Percentiles rank a stretch among this genome's conserved stretches.
Conservation (phyloP, 1,284 basidiomycete species). For the Neolentinus lepideus region DNA sequence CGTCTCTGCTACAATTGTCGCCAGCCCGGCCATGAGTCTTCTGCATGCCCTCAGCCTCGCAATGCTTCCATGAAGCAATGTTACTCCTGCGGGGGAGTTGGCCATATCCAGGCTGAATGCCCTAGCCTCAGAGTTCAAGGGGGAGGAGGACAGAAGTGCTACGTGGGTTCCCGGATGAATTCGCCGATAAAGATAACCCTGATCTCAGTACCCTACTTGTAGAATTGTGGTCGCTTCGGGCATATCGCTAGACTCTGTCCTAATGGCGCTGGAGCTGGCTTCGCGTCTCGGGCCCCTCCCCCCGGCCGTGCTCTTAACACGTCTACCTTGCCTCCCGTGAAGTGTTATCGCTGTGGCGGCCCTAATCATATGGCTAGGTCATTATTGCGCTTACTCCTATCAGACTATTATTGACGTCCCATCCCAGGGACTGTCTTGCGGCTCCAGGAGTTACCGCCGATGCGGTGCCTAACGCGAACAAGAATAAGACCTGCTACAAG, state of each 20-base stretch:
- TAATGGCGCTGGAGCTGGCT: conserved; percentile 39
- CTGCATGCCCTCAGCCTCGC: conserved; percentile 79
- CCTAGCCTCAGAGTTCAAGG: conserved; percentile 69
- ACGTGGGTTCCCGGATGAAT: conserved; percentile 41
- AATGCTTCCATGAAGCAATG: conserved; percentile 73
- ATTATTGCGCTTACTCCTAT: not conserved
- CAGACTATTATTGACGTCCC: conserved; percentile 4
- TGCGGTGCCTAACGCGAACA: conserved; percentile 40
- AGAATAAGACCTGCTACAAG: conserved; percentile 78
- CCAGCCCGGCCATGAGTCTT: conserved; percentile 85
- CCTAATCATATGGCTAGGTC: conserved; percentile 79
- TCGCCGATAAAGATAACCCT: conserved; percentile 3
- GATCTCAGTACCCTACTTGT: conserved; percentile 13
- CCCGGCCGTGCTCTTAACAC: conserved; percentile 68
- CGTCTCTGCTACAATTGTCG: conserved; percentile 91
- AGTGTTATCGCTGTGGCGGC: conserved; percentile 78
- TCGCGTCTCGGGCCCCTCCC: conserved; percentile 61
- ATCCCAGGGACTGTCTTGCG: conserved; percentile 68
- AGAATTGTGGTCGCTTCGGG: conserved; percentile 76
- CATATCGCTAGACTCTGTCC: conserved; percentile 76
- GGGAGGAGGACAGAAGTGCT: conserved; percentile 73
- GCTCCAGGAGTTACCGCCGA: conserved; percentile 48
- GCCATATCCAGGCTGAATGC: conserved; percentile 78
- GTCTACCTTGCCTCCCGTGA: conserved; percentile 70
- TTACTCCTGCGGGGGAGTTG: conserved; percentile 73